Base-by-base conservation (phyloP, 78 protist species). In the Speleostelium caveatum region DNA sequence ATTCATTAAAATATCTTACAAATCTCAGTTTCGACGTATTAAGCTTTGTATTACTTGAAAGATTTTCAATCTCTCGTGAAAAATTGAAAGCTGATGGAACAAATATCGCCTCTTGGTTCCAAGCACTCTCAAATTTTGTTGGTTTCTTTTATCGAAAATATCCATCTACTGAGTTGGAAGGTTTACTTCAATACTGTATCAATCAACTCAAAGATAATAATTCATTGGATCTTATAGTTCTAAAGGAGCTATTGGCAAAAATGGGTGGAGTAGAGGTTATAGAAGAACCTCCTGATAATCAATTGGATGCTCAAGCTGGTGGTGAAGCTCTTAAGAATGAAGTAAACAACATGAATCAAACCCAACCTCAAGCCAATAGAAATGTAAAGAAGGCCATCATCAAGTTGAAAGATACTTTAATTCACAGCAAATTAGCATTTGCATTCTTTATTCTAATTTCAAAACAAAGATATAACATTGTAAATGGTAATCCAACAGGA, bases 31-130 rank as follows among this genome's bases (percentile, higher is more conserved):
- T 75, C 32, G 96, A 94, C 73, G 58, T 36, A 6, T 60, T 94
- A n/a, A 30, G 79, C 22, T 85, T 61, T 45, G 49, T 33, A 12
- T 5, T 75, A 16, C 60, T 86, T 17, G 80, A 72, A 33, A 60
- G 83, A 36, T 55, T 86, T 19, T 28, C 67, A 0, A 45, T 87
- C 3, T 26, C 68, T 26, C n/a, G 86, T 26, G 33, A 33, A 30
- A 91, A 75, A 30, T 35, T 94, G 42, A 88, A 94, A 41, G 67
- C 73, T 12, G 96, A 94, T 49, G 96, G 96, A n/a, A 66, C 77
- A 17, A 89, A 94, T 56, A 88, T 72, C 38, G 53, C 89, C 21
- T 61, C 58, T 22, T 94, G 96, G 96, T 78, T 92, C 68, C 80
- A 73, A 67, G 55, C 72, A 0, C 75, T 94, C 24, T 67, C 92